Conservation (phyloP, 129 eudicot species). For the Heracleum sosnowskyi region DNA sequence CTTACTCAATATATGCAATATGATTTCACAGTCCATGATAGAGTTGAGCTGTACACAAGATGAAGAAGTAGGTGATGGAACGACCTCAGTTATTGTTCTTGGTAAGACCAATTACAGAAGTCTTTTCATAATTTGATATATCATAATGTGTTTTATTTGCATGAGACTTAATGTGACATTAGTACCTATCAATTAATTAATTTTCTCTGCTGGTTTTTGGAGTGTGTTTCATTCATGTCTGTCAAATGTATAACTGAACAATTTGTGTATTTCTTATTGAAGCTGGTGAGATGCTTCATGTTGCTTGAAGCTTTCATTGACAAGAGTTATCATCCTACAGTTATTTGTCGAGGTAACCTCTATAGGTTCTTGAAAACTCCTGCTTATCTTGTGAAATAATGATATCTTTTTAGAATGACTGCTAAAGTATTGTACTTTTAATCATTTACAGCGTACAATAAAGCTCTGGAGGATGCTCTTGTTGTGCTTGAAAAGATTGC, state of each 20-base stretch:
- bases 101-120: slow-evolving; percentile 33
- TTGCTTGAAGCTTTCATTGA: slow-evolving; percentile 89
- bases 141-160: neutral
- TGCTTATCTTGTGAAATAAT: neutral
- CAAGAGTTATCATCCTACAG: slow-evolving; percentile 89
- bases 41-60: slow-evolving; percentile 96
- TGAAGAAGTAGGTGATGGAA: slow-evolving; percentile 99
- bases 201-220: neutral
- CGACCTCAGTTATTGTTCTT: slow-evolving; percentile 93
- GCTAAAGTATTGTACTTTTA: neutral
- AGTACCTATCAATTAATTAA: neutral
- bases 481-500: slow-evolving; percentile 86
- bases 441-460: slow-evolving; percentile 53
- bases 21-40: slow-evolving; percentile 73
- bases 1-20: neutral
- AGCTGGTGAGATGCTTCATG: slow-evolving; percentile 99
- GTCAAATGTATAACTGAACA: slow-evolving; percentile 10
- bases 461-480: slow-evolving; percentile 89
- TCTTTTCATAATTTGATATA: neutral
- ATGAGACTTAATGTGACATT: neutral
- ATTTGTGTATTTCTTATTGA: slow-evolving; percentile 13
- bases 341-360: slow-evolving; percentile 68
- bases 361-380: neutral
- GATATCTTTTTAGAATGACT: neutral
- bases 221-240: neutral